Base-by-base conservation (phyloP, 306 rosid genomes). In the Acacia acuminata region DNA sequence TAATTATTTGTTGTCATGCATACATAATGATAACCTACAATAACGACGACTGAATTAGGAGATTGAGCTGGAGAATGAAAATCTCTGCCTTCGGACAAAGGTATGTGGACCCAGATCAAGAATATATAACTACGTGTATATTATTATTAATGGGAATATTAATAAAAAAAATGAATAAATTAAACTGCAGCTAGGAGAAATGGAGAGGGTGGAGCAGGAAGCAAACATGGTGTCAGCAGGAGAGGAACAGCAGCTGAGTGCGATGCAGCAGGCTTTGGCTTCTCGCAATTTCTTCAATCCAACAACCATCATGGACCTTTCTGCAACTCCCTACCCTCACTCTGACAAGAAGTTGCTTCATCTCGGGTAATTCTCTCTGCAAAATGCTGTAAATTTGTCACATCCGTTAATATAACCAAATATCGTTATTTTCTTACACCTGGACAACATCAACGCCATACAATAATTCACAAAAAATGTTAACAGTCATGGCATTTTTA, bases 41-140 rank as follows among this genome's bases (percentile, higher is more conserved):
- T 77, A 60, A 9, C 32, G 32, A 60, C 34, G 66, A 60, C 36
- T 44, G 27, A 12, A 30, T 69, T 40, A 96, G 99, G 97, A 92
- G 85, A 87, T 92, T 66, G 96, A 93, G 81, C 90, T 93, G 87
- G 99, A 96, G 81, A 91, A 91, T 38, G 99, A 96, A 71, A 96
- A 96, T 84, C 85, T 90, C 24, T 93, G 89, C 65, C 89, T 92
- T 53, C 90, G 98, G 70, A 89, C 96, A 24, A 96, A 96, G 96
- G 99, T 93, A 86, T 58, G 65, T 56, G 22, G 63, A 56, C 27
- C 10, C 24, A 14, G 7, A 15, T 16, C 19, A 19, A 17, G 58
- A 51, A 51, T 16, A 4, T 13, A 50, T 15, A 14, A 5, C 4
- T 50, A 17, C 0, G 32, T 17, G 15, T 56, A 11, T 1, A 22